Base-by-base conservation (phyloP, 139 green algal species). In the Closterium sp. region DNA sequence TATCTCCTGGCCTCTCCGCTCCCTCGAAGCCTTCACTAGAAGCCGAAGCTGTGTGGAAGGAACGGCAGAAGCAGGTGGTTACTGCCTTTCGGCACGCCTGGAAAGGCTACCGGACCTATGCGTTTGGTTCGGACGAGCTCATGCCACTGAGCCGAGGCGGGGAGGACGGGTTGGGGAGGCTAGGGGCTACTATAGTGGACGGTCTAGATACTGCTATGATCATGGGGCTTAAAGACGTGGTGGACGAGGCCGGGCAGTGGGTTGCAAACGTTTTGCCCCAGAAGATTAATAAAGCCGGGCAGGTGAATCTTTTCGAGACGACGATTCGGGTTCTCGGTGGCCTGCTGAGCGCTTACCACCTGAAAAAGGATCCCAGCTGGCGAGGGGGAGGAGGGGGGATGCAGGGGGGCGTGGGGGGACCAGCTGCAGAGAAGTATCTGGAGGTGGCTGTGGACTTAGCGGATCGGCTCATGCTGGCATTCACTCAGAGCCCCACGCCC, bases 281-380 rank as follows among this genome's bases (percentile, higher is more conserved):
- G 25, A 64, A 81, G 7, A 55, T 94, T 25, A 30, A 32, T 21
- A 10, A 31, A 30, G 64, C 34, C 25, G 89, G 36, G 23, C 34
- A 91, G 3, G 95, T 97, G 8, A 97, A 97, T 85, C 85, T 99
- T 55, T 99, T 99, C 94, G 97, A 99, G 94, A 97, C 96, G 12
- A 99, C 97, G 32, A 99, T 99, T 89, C 94, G 97, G 83, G 94
- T 99, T 25, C 91, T 99, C n/a, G 97, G 97, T 0, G 97, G 97
- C 10, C 95, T 99, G 76, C 87, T 98, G 55, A 96, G 96, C 1
- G 96, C 97, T 2, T 97, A 96, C 91, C 96, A 97, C 90, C 94
- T 98, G 90, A 38, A 81, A 34, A 88, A 88, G 28, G 87, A 76
- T 19, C 12, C 55, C 95, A 87, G 92, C 86, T 89, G 33, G 33